A percentile compares a stretch with the other conserved stretches of the same genome.
Evolutionary conservation across 768 basidiomycete genomes (phyloP).

Genomic region (Macrolepiota fuliginosa): DNA sequence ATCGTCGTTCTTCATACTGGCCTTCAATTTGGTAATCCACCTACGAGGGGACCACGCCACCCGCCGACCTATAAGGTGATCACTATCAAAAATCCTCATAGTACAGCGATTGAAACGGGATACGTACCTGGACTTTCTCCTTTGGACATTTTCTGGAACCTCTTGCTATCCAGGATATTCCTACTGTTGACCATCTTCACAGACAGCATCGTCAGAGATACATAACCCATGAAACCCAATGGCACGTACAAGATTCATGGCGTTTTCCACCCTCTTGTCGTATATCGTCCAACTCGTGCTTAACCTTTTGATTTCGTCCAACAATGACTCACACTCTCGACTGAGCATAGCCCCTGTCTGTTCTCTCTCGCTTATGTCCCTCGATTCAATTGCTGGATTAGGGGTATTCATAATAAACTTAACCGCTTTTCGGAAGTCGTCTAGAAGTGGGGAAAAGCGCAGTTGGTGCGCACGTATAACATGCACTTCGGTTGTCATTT

Average conservation of each 20-base stretch:
- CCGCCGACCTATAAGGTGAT: too few species aligned
- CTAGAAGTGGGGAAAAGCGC: slow-evolving; percentile 52
- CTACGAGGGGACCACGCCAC: too few species aligned
- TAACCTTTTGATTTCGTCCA: slow-evolving; percentile 41
- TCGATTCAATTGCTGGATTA: slow-evolving; percentile 60
- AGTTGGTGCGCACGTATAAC: slow-evolving; percentile 59
- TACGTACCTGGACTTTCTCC: too few species aligned
- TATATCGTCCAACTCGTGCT: slow-evolving; percentile 33
- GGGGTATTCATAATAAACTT: slow-evolving; percentile 43
- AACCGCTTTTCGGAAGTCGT: slow-evolving; percentile 53
- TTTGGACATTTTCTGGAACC: too few species aligned
- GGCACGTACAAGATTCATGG: slow-evolving; percentile 37
- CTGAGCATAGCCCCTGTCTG: too few species aligned
- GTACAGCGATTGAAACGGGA: too few species aligned
- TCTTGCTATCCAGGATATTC: slow-evolving; percentile 46
- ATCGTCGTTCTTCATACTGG: too few species aligned
- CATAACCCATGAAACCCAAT: not conserved
- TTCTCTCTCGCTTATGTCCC: too few species aligned
- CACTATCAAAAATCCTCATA: too few species aligned
- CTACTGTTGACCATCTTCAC: slow-evolving; percentile 48
- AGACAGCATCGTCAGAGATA: not conserved
- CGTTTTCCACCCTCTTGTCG: slow-evolving; percentile 36
- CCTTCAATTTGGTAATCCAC: too few species aligned
- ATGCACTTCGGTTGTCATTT: slow-evolving; percentile 52
- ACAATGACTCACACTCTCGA: slow-evolving; percentile 37